Evolutionary conservation across 2,329 filamentous ascomycete genomes (phyloP), one percentile per base, ranked within the genome.

Genomic region (Macroventuria anomochaeta): DNA sequence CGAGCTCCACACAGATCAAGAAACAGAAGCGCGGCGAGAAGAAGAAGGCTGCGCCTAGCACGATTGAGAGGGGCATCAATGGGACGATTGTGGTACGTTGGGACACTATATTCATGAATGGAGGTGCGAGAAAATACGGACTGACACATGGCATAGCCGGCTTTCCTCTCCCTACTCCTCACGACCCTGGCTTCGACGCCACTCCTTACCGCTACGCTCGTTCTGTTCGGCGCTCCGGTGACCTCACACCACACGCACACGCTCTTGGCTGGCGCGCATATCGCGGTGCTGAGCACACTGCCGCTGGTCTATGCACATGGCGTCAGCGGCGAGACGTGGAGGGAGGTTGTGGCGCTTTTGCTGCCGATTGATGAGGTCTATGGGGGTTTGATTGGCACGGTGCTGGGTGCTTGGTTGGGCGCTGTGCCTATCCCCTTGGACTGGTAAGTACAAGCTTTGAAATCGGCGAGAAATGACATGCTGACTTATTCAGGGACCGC

Each of bases 401-500:
- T 88, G 21, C 67, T 93, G 1, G 95, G 95, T 5, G 91, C 91
- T 33, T 97, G 95, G 95, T 78, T 96, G 34, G 95, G 95, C 3
- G 95, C 95, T 7, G 86, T 97, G 46, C 95, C 96, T 0, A 97
- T 99, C 64, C 95, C 95, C 2, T 79, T 99, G 62, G 95, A 99
- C 74, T 97, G 93, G 93, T 84, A 58, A 64, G 78, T 75, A 13
- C 39, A 49, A 39, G 18, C n/a, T n/a, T n/a, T n/a, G n/a, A n/a
- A n/a, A n/a, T n/a, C n/a, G n/a, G n/a, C n/a, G n/a, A n/a, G n/a
- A n/a, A n/a, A n/a, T n/a, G n/a, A n/a, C n/a, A n/a, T 53, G 49
- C 58, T 62, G 57, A 65, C 47, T 12, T n/a, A 15, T 26, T 29
- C 59, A 83, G 81, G 83, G 95, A 99, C 74, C 87, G 95, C n/a